Evolutionary conservation across 1,284 basidiomycete genomes (phyloP), one percentile per base, ranked within the genome.

Genomic region (Lignosus rhinocerotis): DNA sequence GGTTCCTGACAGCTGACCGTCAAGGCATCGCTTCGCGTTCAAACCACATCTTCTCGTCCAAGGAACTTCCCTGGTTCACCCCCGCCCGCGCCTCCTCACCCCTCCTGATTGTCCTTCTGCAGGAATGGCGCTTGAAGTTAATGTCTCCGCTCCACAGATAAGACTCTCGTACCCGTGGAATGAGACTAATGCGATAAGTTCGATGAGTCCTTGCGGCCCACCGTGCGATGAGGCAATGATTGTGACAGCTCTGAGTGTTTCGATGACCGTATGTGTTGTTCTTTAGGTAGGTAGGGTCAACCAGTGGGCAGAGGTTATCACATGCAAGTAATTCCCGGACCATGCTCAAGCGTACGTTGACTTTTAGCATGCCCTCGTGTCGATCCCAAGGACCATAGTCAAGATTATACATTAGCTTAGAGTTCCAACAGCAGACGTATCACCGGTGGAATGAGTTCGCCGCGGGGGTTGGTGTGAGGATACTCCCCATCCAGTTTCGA

Each of bases 1-100:
- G 96, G 92, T 86, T 99, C 55, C 76, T 99, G 56, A 98, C 96
- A 0, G 99, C 99, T 68, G 96, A 99, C 75, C 63, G 73, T 0
- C 64, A 71, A 3, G 96, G 97, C 1, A 79, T 99, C 5, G 95
- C 94, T 8, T 80, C 78, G 0, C 96, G 99, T 70, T 89, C 92
- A 0, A 99, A 99, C 72, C 96, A 99, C 73, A 80, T 80, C 56
- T 88, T 93, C 0, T 76, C 96, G 19, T 82, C 83, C n/a, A 67
- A 73, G 44, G 88, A 90, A 50, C 79, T 78, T 39, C 71, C 73
- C 47, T 70, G 74, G 44, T 74, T 86, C 31, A 32, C 7, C 45
- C 51, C 3, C 51, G 30, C 31, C 80, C 77, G 9, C 78, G 77
- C 17, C 73, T 90, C 12, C 88, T 83, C 71, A 79, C 79, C 25